Conservation (phyloP, 2,329 filamentous ascomycete species). For the Lachnellula hyalina region DNA sequence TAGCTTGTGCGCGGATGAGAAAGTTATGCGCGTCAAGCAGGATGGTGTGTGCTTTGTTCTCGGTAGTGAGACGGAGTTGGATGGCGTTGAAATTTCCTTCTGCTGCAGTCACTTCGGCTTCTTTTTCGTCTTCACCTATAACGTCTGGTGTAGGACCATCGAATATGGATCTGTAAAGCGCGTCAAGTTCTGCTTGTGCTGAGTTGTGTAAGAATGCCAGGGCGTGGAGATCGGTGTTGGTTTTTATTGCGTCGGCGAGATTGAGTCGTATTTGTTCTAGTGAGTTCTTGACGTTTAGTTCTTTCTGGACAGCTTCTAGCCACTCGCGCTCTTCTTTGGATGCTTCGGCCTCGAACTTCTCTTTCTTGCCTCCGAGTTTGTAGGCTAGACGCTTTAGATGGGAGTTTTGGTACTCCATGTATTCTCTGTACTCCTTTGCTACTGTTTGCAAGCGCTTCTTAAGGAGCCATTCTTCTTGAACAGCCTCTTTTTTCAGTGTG, state of each 20-base stretch:
- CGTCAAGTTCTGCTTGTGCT: conserved; percentile 44
- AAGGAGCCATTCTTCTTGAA: conserved; percentile 35
- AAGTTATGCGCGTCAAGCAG: conserved; percentile 36
- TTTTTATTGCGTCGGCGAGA: conserved; percentile 36
- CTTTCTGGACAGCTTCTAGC: conserved; percentile 45
- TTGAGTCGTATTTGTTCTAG: conserved; percentile 37
- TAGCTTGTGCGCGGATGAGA: conserved; percentile 33
- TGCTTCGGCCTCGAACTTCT: conserved; percentile 44
- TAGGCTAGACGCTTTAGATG: conserved; percentile 47
- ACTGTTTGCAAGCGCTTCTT: conserved; percentile 36
- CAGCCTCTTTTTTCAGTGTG: conserved; percentile 41
- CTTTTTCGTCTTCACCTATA: conserved; percentile 47
- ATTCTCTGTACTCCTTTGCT: conserved; percentile 44
- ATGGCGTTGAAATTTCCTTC: conserved; percentile 35
- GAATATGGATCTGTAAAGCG: conserved; percentile 50
- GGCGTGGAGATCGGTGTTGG: conserved; percentile 34
- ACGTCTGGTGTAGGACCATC: conserved; percentile 46
- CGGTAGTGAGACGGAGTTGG: conserved; percentile 34
- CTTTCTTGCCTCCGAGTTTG: conserved; percentile 44
- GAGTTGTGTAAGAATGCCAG: conserved; percentile 33
- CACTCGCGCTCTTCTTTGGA: conserved; percentile 52
- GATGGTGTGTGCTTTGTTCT: conserved; percentile 38
- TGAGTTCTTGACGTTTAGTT: conserved; percentile 40
- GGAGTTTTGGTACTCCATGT: conserved; percentile 48
- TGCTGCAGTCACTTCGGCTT: conserved; percentile 34